These are phyloP conservation scores for Boletus bicolor DNA, from an alignment of 768 basidiomycete genomes.

Conservation along the genomic window DNA sequence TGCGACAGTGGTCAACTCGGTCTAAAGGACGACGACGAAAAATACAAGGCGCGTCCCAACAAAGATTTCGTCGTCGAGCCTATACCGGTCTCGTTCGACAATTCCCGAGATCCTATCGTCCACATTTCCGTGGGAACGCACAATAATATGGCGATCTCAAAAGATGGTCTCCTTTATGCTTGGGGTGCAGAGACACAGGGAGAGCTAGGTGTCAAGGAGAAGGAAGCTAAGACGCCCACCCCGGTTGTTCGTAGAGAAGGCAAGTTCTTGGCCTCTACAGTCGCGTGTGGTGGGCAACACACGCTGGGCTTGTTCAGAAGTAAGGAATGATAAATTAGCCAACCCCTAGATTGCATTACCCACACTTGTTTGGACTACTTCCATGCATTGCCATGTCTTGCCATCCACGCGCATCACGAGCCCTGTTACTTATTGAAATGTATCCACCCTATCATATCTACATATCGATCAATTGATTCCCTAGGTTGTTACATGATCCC, in stretches of 20 bases:
- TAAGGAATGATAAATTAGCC: conserved; percentile 35
- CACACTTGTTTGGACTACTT: conserved; percentile 20
- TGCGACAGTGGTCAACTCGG: conserved; percentile 85
- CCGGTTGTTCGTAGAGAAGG: conserved; percentile 71
- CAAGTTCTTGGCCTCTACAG: conserved; percentile 46
- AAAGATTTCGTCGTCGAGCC: conserved; percentile 66
- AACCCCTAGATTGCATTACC: conserved; percentile 10
- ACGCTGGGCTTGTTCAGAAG: conserved; percentile 70
- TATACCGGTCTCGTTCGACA: conserved; percentile 61
- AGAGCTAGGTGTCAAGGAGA: conserved; percentile 65
- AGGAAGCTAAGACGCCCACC: conserved; percentile 60
- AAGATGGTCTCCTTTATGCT: conserved; percentile 63
- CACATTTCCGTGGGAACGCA: conserved; percentile 67
- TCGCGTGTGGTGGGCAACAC: conserved; percentile 79
- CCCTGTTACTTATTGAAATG: conserved; percentile 17
- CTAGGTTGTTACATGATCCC: conserved; percentile 1
- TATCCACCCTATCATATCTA: conserved; percentile 14
- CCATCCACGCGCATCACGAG: conserved; percentile 18
- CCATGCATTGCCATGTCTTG: conserved; percentile 16
- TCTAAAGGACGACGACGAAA: conserved; percentile 62
- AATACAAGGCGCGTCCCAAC: conserved; percentile 50
- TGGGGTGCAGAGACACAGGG: conserved; percentile 82
- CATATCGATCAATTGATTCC: conserved; percentile 7
- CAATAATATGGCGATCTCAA: conserved; percentile 69
- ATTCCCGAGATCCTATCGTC: conserved; percentile 59